Evolutionary conservation across 177 flowering plant genomes (phyloP), one percentile per base, ranked within the genome.

Genomic region (Tripterygium wilfordii): DNA sequence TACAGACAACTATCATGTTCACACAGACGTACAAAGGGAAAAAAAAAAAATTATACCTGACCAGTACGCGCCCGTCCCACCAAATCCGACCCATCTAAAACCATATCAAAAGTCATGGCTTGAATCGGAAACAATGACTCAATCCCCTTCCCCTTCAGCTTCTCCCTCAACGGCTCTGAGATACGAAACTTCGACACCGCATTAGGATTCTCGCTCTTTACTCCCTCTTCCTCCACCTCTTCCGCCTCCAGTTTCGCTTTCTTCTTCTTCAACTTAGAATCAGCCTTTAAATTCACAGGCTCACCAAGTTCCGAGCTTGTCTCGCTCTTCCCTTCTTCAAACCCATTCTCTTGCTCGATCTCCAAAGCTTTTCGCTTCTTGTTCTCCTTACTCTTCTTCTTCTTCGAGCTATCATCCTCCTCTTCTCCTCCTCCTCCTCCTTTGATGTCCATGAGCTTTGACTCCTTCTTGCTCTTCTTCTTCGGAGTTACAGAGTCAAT

Each of bases 21-120:
- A 32, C 17, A 3, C 16, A 40, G 19, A 37, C 13, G 30, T 7
- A 36, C 26, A 27, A 10, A 15, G 20, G n/a, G 15, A 10, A 26
- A 26, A 15, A 20, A 36, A 30, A n/a, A n/a, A n/a, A 40, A 7
- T 17, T 17, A 32, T 68, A 92, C 96, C 96, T 86, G 97, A 58
- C 99, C 96, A 40, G 99, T 89, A 2, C 91, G 79, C 0, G 99
- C 97, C 3, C 97, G 76, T 7, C 97, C 99, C 26, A 92, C 85
- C 78, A 92, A 70, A 71, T 92, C 97, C 48, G 67, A 51, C 5
- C 97, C 99, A 54, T 83, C 83, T 7, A 85, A 57, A 47, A 85
- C 40, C 17, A 56, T 61, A 61, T 78, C 62, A 40, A 85, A 91
- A 0, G 98, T 91, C 90, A 74, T 74, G 1, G 95, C 95, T 49